Conservation (phyloP, 441 rosid species). For the Croton setiger region DNA sequence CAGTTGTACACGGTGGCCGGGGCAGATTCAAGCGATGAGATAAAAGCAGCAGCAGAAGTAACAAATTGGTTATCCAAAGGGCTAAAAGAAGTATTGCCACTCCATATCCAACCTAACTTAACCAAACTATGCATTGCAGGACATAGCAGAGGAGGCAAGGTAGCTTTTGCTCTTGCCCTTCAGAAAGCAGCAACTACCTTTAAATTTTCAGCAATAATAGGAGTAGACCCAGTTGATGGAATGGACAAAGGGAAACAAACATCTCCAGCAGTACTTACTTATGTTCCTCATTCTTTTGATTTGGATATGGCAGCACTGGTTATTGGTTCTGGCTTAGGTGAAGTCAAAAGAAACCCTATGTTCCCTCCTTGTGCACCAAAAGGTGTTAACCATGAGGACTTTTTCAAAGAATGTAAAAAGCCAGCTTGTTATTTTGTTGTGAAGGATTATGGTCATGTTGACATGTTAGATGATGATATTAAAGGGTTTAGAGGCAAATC, state of each 20-base stretch:
- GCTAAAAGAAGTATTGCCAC: constrained; percentile 46
- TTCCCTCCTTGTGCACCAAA: constrained; percentile 85
- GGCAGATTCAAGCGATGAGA: constrained; percentile 59
- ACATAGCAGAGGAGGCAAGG: constrained; percentile 90
- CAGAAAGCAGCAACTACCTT: constrained; percentile 35
- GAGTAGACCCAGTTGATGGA: constrained; percentile 89
- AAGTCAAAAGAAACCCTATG: constrained; percentile 47
- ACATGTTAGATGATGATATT: constrained; percentile 83
- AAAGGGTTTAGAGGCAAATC: constrained; percentile 66
- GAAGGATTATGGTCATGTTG: constrained; percentile 72
- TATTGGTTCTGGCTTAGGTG: constrained; percentile 82
- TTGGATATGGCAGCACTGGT: constrained; percentile 61
- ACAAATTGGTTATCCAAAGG: constrained; percentile 64
- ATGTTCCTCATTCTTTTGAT: constrained; percentile 62
- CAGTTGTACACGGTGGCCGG: constrained; percentile 71
- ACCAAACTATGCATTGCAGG: constrained; percentile 71
- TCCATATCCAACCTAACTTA: constrained; percentile 49
- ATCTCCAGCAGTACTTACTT: constrained; percentile 71
- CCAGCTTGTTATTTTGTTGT: constrained; percentile 79
- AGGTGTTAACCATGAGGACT: constrained; percentile 80
- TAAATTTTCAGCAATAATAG: constrained; percentile 63
- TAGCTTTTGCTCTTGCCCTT: constrained; percentile 68
- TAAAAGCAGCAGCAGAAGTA: constrained; percentile 45
- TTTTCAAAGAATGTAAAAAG: constrained; percentile 59
- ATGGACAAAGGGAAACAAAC: constrained; percentile 70